phyloP scores from a whole-genome alignment of 345 rosid genomes.

The Viola odorata region DNA sequence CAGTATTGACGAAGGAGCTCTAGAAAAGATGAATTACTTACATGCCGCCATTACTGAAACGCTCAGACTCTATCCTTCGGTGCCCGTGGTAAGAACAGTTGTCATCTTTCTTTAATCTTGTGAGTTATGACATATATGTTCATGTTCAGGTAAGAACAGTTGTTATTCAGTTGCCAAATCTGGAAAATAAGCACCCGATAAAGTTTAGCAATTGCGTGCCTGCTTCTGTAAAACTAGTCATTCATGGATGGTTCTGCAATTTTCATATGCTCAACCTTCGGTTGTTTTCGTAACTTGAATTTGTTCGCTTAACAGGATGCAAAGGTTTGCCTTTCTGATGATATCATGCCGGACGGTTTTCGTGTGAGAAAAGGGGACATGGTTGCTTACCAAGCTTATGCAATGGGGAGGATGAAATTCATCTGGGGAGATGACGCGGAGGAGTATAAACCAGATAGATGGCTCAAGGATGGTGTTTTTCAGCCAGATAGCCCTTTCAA shows the following conservation, averaged over 20 bases:
- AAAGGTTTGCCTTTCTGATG: constrained; percentile 51
- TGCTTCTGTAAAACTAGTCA: background rate
- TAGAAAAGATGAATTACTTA: constrained; percentile 50
- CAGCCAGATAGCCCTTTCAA: constrained; percentile 49
- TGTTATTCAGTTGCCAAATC: no score
- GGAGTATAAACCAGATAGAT: constrained; percentile 49
- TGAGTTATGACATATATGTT: background rate
- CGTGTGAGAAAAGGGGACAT: constrained; percentile 45
- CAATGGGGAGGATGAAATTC: constrained; percentile 64
- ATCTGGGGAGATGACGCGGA: constrained; percentile 51
- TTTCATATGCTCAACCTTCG: background rate
- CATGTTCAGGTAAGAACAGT: no score
- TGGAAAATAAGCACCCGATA: no score
- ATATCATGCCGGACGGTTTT: constrained; percentile 57
- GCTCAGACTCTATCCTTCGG: constrained; percentile 50
- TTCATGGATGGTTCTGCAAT: background rate
- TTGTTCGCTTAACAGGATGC: constrained; percentile 31
- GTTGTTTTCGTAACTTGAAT: background rate
- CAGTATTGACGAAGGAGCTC: constrained; percentile 29
- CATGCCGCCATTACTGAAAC: constrained; percentile 61
- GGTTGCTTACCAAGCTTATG: constrained; percentile 51
- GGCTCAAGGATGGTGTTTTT: constrained; percentile 43
- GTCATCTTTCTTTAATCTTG: no score
- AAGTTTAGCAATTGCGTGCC: background rate
- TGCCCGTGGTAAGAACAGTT: constrained; percentile 46